phyloP scores from a whole-genome alignment of 2,329 filamentous ascomycete species.

The Xylaria digitata region DNA sequence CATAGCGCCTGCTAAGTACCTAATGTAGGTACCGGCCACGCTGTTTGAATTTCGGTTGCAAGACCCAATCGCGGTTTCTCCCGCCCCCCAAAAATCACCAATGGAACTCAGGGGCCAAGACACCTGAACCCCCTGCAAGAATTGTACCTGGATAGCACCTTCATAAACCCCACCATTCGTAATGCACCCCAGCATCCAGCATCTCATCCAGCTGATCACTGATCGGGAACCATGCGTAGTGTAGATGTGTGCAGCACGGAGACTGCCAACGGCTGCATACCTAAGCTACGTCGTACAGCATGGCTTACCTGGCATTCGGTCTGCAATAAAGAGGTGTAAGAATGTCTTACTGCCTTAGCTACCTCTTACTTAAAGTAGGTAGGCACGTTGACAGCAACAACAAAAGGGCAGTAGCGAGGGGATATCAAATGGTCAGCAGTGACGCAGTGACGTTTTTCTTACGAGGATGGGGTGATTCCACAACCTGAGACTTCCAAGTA shows the following conservation, averaged over 20 bases:
- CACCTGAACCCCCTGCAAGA: not conserved
- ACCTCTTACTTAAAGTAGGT: too few species aligned
- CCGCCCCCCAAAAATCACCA: constrained; percentile 6
- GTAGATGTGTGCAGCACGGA: not conserved
- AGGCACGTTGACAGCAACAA: not conserved
- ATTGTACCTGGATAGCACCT: constrained; percentile 9
- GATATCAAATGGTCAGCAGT: not conserved
- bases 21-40: constrained; percentile 9
- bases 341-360: not conserved
- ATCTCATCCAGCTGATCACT: constrained; percentile 24
- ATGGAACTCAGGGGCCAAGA: constrained; percentile 2
- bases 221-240: not conserved
- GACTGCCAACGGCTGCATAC: constrained; percentile 11
- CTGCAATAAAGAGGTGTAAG: not conserved
- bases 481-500: not conserved
- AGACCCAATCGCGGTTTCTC: constrained; percentile 20
- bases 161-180: constrained; percentile 13
- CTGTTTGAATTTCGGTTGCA: not conserved
- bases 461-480: not conserved
- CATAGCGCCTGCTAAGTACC: too few species aligned
- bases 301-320: constrained; percentile 12
- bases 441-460: constrained; percentile 10
- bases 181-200: constrained; percentile 34
- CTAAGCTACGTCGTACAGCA: constrained; percentile 10
- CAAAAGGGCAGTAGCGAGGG: not conserved